These are phyloP conservation scores for Venturia effusa DNA, from an alignment of 2,329 filamentous ascomycete species.

Conservation along the genomic window DNA sequence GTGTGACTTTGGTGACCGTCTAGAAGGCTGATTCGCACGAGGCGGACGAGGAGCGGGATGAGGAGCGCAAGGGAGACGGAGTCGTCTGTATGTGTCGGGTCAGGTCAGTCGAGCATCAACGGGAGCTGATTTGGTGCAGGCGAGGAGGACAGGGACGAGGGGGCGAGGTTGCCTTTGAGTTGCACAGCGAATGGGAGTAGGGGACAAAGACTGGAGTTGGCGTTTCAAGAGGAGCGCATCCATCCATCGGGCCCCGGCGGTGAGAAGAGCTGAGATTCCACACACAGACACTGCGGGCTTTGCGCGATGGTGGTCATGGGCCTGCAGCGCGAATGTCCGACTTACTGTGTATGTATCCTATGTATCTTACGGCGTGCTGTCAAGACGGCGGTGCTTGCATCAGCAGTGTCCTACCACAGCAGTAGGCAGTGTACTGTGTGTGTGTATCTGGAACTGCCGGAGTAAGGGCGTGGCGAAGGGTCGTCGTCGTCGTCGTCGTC, in stretches of 20 bases:
- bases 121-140: neutral
- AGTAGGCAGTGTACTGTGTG: too few species aligned
- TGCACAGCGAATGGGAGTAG: neutral
- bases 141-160: neutral
- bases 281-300: neutral
- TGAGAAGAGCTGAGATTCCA: neutral
- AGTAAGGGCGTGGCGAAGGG: too few species aligned
- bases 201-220: slow-evolving; percentile 2
- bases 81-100: neutral
- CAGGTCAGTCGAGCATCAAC: too few species aligned
- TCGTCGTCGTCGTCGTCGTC: too few species aligned
- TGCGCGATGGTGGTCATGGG: neutral
- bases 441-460: too few species aligned
- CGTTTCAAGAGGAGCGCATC: neutral
- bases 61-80: neutral
- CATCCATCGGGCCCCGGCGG: neutral
- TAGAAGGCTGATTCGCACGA: neutral
- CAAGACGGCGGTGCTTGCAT: too few species aligned
- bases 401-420: too few species aligned
- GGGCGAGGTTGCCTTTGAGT: neutral
- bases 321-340: neutral
- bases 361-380: neutral
- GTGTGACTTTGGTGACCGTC: neutral
- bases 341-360: too few species aligned
- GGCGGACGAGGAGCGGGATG: neutral